Evolutionary conservation across 2,329 filamentous ascomycete genomes (phyloP).

Genomic region (Monilinia aucupariae): DNA sequence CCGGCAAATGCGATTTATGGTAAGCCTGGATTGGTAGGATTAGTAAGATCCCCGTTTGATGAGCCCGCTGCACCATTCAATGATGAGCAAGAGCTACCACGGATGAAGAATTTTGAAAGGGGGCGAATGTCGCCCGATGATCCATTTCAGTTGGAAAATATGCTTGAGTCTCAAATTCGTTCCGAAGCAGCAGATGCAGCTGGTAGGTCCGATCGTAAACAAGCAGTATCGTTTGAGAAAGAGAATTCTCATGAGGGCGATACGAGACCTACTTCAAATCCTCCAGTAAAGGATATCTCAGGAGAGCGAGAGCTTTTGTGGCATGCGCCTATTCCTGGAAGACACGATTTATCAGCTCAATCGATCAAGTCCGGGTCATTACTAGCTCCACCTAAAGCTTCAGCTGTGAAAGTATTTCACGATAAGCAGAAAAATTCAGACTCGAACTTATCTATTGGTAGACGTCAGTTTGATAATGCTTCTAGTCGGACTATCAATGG

Average conservation of each 20-base stretch:
- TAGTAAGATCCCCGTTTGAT: not conserved
- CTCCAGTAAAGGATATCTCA: not conserved
- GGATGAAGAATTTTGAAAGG: constrained; percentile 9
- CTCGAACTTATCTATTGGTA: not conserved
- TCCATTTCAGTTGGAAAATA: not conserved
- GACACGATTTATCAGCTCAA: not conserved
- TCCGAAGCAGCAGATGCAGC: constrained; percentile 7
- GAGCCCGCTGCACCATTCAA: not conserved
- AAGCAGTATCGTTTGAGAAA: not conserved
- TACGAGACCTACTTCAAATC: not conserved
- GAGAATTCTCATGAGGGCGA: not conserved
- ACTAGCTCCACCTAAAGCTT: not conserved
- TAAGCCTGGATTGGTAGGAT: not conserved
- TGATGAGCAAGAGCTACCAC: constrained; percentile 6
- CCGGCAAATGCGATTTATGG: not conserved
- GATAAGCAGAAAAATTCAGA: not conserved
- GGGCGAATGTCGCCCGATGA: not conserved
- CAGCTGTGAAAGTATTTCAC: not conserved
- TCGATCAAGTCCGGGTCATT: not conserved
- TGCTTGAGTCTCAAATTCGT: constrained; percentile 12
- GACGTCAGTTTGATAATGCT: not conserved
- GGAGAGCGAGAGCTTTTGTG: constrained; percentile 2
- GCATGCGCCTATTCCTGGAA: not conserved
- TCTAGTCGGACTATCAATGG: no score
- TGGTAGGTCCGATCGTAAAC: not conserved